A percentile compares a stretch with the other conserved stretches of the same genome.
Evolutionary conservation across 768 basidiomycete genomes (phyloP).

Genomic region (Collybia nuda): DNA sequence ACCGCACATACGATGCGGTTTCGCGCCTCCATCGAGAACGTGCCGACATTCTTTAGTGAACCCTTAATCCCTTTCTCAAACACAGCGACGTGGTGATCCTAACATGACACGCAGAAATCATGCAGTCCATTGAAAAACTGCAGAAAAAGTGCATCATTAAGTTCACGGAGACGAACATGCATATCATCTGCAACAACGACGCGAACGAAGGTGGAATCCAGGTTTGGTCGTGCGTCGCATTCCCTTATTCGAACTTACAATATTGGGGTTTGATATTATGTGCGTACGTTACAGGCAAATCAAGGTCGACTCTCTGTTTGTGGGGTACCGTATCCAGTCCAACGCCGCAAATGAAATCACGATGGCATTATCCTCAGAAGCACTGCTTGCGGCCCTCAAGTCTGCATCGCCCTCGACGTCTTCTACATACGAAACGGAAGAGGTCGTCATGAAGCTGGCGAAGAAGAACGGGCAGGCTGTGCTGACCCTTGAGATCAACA

Average conservation of each 20-base stretch:
- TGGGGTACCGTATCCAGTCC: constrained; percentile 82
- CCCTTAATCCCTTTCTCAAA: neutral
- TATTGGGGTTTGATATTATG: neutral
- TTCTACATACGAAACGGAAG: constrained; percentile 51
- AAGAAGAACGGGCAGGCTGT: constrained; percentile 84
- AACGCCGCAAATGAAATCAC: constrained; percentile 83
- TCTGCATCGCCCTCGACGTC: constrained; percentile 54
- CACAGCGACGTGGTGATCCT: neutral
- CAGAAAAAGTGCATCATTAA: constrained; percentile 84
- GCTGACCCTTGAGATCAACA: constrained; percentile 73
- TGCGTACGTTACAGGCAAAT: constrained; percentile 45
- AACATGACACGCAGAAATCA: constrained; percentile 50
- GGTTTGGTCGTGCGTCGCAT: constrained; percentile 64
- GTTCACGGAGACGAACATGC: constrained; percentile 72
- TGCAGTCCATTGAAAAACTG: constrained; percentile 80
- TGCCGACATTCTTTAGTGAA: constrained; percentile 55
- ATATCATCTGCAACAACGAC: constrained; percentile 82
- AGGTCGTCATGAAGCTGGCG: constrained; percentile 80
- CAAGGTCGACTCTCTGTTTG: constrained; percentile 68
- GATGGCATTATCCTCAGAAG: constrained; percentile 69
- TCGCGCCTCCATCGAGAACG: constrained; percentile 57
- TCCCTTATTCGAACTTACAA: neutral
- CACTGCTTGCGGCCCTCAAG: constrained; percentile 71
- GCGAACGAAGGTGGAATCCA: constrained; percentile 83
- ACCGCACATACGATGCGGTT: constrained; percentile 52